Percentiles rank a stretch among this genome's conserved stretches.
phyloP scores from a whole-genome alignment of 2,329 filamentous ascomycete species.

The Trichoderma koningiopsis region DNA sequence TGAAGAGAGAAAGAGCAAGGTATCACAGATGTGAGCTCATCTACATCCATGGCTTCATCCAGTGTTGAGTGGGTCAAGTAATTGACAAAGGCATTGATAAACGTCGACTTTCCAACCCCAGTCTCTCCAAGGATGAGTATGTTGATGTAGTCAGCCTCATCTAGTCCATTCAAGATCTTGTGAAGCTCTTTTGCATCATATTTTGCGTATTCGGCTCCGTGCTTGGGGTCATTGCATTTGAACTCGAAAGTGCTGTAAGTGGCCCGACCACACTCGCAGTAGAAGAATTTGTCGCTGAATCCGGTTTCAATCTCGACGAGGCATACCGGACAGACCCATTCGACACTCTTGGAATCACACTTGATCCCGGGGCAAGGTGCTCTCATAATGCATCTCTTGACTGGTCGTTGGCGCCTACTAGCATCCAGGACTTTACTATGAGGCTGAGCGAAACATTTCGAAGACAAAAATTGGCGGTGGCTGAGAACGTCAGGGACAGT shows the following conservation, averaged over 20 bases:
- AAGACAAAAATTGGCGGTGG: not conserved
- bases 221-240: constrained; percentile 35
- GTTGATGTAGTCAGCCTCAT: constrained; percentile 38
- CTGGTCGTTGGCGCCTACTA: not conserved
- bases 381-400: constrained; percentile 35
- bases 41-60: constrained; percentile 38
- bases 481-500: not conserved
- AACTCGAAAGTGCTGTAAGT: constrained; percentile 36
- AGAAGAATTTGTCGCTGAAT: constrained; percentile 33
- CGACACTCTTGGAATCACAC: constrained; percentile 29
- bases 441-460: too few relatives aligned
- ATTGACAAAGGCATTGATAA: constrained; percentile 52
- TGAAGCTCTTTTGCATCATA: not conserved
- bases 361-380: constrained; percentile 37
- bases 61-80: constrained; percentile 45
- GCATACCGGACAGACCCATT: constrained; percentile 27
- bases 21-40: constrained; percentile 24
- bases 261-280: constrained; percentile 43
- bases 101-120: constrained; percentile 52
- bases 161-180: not conserved
- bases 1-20: constrained; percentile 28
- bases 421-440: too few relatives aligned
- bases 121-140: constrained; percentile 52
- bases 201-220: constrained; percentile 31
- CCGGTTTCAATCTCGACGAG: constrained; percentile 20